Conservation (phyloP, 2,329 filamentous ascomycete genomes). For the Cladophialophora bantiana region DNA sequence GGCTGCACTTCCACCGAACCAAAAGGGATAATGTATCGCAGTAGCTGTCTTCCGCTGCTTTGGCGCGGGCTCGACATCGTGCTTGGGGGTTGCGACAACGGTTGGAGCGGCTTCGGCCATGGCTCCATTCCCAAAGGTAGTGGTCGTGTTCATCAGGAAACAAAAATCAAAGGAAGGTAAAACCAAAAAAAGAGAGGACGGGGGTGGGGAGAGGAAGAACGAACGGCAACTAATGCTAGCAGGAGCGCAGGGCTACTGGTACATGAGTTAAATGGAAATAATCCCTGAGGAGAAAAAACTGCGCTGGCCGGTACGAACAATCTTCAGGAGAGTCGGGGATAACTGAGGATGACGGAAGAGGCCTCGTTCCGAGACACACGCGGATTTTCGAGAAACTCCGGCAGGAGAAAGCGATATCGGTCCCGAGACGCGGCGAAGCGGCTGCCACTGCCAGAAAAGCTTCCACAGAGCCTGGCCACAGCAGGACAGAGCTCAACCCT, state of each 20-base stretch:
- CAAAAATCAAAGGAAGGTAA: conserved; percentile 13
- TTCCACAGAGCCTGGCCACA: too few relatives aligned
- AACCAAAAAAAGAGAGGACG: conserved; percentile 14
- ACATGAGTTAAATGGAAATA: not conserved
- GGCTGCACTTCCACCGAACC: conserved; percentile 95
- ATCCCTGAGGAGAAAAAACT: not conserved
- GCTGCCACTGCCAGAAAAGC: not conserved
- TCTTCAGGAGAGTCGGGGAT: conserved; percentile 3
- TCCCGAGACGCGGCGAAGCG: conserved; percentile 8
- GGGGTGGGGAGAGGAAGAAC: not conserved
- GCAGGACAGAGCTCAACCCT: not conserved
- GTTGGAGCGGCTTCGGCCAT: conserved; percentile 32
- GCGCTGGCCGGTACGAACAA: not conserved
- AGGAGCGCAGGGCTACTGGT: conserved; percentile 1
- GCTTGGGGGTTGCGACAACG: conserved; percentile 19
- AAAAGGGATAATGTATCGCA: conserved; percentile 74
- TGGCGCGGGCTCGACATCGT: conserved; percentile 38
- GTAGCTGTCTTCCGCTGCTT: conserved; percentile 35
- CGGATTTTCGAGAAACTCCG: not conserved
- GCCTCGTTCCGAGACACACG: conserved; percentile 23
- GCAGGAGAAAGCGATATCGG: conserved; percentile 1
- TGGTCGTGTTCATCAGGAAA: not conserved
- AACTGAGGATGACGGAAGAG: conserved; percentile 16
- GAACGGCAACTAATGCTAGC: not conserved
- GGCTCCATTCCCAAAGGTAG: conserved; percentile 31